phyloP scores from a whole-genome alignment of 345 rosid genomes.

The Excoecaria agallocha region DNA sequence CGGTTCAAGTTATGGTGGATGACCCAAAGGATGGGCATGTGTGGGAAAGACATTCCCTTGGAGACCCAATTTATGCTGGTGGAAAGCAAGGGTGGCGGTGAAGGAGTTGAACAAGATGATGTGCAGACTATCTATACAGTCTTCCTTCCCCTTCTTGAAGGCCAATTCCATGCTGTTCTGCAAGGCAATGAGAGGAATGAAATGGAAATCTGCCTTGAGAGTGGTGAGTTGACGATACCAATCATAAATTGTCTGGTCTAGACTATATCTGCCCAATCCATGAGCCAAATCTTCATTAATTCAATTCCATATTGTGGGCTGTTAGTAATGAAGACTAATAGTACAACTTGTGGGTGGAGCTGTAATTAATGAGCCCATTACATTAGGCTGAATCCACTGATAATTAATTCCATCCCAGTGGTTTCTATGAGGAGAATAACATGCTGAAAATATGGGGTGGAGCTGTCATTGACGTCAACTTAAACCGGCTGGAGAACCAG shows the following conservation, averaged over 20 bases:
- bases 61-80: slow-evolving; percentile 95
- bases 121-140: slow-evolving; percentile 67
- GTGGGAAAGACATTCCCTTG: slow-evolving; percentile 88
- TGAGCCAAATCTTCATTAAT: slow-evolving; percentile 16
- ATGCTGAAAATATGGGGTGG: slow-evolving; percentile 21
- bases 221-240: slow-evolving; percentile 68
- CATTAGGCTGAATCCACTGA: slow-evolving; percentile 17
- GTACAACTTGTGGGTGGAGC: slow-evolving; percentile 22
- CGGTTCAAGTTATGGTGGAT: slow-evolving; percentile 99
- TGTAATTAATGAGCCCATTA: slow-evolving; percentile 12
- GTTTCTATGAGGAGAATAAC: slow-evolving; percentile 18
- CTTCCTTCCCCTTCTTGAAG: slow-evolving; percentile 93
- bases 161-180: slow-evolving; percentile 87
- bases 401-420: slow-evolving; percentile 17
- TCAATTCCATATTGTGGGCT: slow-evolving; percentile 20
- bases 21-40: slow-evolving; percentile 97
- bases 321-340: slow-evolving; percentile 22
- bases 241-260: slow-evolving; percentile 26
- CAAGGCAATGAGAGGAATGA: slow-evolving; percentile 87
- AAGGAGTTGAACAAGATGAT: slow-evolving; percentile 49
- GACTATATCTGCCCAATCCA: slow-evolving; percentile 13
- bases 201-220: slow-evolving; percentile 91
- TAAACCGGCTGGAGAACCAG: slow-evolving; percentile 29
- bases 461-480: slow-evolving; percentile 32
- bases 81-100: slow-evolving; percentile 67